These are phyloP conservation scores for Tetragonia tetragonoides DNA, from an alignment of 148 eudicot genomes.

Conservation along the genomic window DNA sequence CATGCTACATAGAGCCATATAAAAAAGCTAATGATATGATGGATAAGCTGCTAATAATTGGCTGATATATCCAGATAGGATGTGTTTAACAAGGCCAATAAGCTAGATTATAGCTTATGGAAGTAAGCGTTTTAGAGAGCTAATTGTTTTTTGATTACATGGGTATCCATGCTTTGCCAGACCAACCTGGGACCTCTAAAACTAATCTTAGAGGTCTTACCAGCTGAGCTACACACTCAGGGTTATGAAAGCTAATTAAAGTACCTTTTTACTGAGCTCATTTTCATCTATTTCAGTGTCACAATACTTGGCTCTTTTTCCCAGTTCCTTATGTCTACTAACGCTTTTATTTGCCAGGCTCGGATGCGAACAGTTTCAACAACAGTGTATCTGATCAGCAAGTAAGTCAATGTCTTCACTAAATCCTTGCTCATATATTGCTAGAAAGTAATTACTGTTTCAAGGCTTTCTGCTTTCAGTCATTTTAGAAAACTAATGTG, in stretches of 20 bases:
- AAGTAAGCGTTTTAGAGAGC: too few species aligned
- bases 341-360: constrained; percentile 34
- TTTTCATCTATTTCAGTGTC: not conserved
- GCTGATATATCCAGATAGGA: not conserved
- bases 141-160: too few species aligned
- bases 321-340: not conserved
- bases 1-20: too few species aligned
- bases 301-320: not conserved
- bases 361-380: constrained; percentile 80
- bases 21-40: not conserved
- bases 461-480: not conserved
- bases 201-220: too few species aligned
- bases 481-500: too few species aligned
- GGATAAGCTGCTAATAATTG: not conserved
- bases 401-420: constrained; percentile 39
- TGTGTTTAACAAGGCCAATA: too few species aligned
- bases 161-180: too few species aligned
- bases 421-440: not conserved
- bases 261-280: not conserved
- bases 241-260: too few species aligned
- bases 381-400: constrained; percentile 79
- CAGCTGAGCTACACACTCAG: too few species aligned
- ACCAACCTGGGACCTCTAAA: too few species aligned
- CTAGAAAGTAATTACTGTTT: not conserved
- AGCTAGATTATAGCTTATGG: too few species aligned